Evolutionary conservation across 768 basidiomycete genomes (phyloP), one percentile per base, ranked within the genome.

Genomic region (Termitomyces sp.): DNA sequence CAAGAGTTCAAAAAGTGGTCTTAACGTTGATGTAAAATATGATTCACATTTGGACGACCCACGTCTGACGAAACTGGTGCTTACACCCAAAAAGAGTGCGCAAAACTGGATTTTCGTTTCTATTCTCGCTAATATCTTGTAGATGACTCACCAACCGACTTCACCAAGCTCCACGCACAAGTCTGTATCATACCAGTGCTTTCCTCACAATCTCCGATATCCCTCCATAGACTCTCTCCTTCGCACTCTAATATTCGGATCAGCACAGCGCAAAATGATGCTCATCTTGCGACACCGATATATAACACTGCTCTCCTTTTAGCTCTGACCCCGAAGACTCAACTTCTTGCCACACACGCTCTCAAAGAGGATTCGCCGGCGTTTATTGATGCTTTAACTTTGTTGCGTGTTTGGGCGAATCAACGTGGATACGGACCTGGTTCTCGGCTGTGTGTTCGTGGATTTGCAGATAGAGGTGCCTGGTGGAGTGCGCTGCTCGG

Each of bases 401-500:
- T 98, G 1, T 80, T 98, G 16, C 82, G 92, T 10, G 80, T 95
- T 16, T 99, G 97, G 97, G 91, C 91, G 1, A 84, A 86, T 49
- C 89, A 94, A 63, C 78, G 94, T 41, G 93, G 93, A 0, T 94
- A 87, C 61, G 79, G 83, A 2, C 77, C 79, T 59, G 83, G 86
- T 11, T 68, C 71, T 3, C 70, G 75, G 41, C 65, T 82, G 59
- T 86, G 83, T 62, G 74, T 90, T 3, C 74, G 79, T 16, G 91
- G 91, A 16, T 94, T 87, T 65, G 88, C 84, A 64, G 79, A 78
- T 7, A 74, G 77, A 23, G 89, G 89, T 0, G 66, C 76, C 4
- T 88, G 78, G 80, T 94, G 91, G 91, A 71, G 72, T 44, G 79
- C 79, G 0, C 60, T 93, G 1, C 68, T 93, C 25, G 81, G 78